Percentiles rank a stretch among this genome's conserved stretches.
Evolutionary conservation across 768 basidiomycete genomes (phyloP).

Genomic region (Suillus decipiens): DNA sequence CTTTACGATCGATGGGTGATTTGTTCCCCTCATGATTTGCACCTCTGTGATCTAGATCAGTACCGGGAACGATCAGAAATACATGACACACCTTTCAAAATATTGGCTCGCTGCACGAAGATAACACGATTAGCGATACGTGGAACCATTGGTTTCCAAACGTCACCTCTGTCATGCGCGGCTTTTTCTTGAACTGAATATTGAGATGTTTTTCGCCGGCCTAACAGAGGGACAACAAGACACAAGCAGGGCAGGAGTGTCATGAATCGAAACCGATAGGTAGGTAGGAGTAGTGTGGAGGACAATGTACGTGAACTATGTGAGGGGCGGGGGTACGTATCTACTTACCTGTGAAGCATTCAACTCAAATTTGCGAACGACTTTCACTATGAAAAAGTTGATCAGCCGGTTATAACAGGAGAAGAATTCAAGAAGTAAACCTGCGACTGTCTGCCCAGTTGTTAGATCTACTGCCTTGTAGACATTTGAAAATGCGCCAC

Average conservation of each 20-base stretch:
- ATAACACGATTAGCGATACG: conserved; percentile 22
- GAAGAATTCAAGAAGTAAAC: conserved; percentile 42
- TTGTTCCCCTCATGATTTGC: conserved; percentile 96
- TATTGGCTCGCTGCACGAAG: conserved; percentile 82
- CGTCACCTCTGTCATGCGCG: conserved; percentile 95
- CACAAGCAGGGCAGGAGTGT: conserved; percentile 13
- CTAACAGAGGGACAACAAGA: conserved; percentile 47
- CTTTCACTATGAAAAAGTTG: conserved; percentile 63
- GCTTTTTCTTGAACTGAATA: conserved; percentile 93
- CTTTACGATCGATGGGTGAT: conserved; percentile 92
- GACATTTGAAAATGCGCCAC: conserved; percentile 98
- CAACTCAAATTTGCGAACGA: conserved; percentile 91
- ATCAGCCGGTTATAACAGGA: conserved; percentile 11
- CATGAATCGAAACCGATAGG: conserved; percentile 26
- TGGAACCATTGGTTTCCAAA: conserved; percentile 19
- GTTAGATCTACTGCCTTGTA: conserved; percentile 85
- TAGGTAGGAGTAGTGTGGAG: conserved; percentile 22
- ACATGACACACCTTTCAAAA: conserved; percentile 73
- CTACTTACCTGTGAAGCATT: conserved; percentile 86
- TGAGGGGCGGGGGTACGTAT: conserved; percentile 19
- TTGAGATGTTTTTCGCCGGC: conserved; percentile 93
- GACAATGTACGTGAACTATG: conserved; percentile 29
- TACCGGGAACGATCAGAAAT: not conserved
- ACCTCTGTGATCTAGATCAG: conserved; percentile 65
- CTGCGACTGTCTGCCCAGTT: conserved; percentile 79